Evolutionary conservation across 148 eudicot species (phyloP).

Genomic region (Nepenthes gracilis): DNA sequence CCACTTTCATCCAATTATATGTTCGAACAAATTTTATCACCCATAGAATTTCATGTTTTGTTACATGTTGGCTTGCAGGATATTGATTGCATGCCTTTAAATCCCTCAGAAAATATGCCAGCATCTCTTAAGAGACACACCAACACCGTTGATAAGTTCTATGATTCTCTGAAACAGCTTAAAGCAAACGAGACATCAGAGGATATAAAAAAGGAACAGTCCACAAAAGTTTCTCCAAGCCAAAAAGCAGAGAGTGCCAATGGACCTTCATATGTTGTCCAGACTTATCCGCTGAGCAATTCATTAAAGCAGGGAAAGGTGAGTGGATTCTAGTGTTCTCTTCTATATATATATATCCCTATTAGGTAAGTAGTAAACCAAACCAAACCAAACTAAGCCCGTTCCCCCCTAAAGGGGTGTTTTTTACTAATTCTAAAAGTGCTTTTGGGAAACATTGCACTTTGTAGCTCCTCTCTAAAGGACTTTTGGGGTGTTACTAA

Average conservation of each 20-base stretch:
- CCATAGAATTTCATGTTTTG: not conserved
- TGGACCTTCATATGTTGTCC: constrained; percentile 25
- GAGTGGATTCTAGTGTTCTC: constrained; percentile 11
- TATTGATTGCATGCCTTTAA: constrained; percentile 92
- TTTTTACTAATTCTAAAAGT: no score
- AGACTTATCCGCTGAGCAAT: constrained; percentile 31
- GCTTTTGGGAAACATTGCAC: no score
- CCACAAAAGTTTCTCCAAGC: constrained; percentile 26
- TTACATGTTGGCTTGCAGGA: constrained; percentile 39
- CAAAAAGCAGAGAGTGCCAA: constrained; percentile 32
- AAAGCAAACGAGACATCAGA: constrained; percentile 32
- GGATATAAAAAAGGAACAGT: constrained; percentile 42
- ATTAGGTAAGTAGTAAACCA: no score
- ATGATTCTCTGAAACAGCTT: constrained; percentile 50
- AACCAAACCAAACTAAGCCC: no score
- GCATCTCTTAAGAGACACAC: constrained; percentile 45
- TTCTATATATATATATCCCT: not conserved
- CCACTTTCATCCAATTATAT: no score
- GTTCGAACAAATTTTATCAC: not conserved
- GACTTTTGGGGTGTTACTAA: no score
- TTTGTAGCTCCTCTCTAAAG: no score
- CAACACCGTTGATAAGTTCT: constrained; percentile 40
- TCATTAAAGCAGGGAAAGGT: constrained; percentile 57
- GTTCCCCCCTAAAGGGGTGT: no score
- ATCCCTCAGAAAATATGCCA: constrained; percentile 77